Evolutionary conservation across 768 basidiomycete species (phyloP).

Genomic region (Boletus fagicola): DNA sequence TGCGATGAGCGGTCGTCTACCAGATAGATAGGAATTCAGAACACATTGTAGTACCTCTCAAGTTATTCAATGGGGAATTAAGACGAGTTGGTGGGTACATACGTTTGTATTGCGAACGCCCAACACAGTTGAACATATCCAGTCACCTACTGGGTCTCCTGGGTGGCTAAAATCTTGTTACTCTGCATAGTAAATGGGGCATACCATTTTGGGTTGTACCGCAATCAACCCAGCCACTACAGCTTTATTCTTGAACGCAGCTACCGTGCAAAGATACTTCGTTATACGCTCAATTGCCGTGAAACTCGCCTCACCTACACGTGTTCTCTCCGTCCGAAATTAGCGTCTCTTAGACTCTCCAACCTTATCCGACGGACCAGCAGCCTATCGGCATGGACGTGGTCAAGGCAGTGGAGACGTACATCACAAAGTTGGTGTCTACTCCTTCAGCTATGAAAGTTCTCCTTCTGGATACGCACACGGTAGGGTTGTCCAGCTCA

Average conservation of each 20-base stretch:
- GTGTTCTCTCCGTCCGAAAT: neutral
- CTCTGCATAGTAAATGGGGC: neutral
- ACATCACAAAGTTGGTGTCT: slow-evolving; percentile 85
- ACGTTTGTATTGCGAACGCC: neutral
- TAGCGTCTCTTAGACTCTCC: neutral
- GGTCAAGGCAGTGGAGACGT: slow-evolving; percentile 91
- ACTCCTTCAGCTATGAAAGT: slow-evolving; percentile 93
- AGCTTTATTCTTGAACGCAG: neutral
- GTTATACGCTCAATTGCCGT: neutral
- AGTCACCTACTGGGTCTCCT: neutral
- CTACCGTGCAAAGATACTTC: neutral
- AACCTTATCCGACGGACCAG: neutral
- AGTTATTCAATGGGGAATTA: neutral
- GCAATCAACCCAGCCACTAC: neutral
- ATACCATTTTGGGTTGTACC: slow-evolving; percentile 3
- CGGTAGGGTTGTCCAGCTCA: slow-evolving; percentile 50
- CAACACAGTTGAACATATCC: neutral
- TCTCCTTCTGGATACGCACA: slow-evolving; percentile 89
- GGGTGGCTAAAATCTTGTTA: neutral
- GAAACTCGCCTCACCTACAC: neutral
- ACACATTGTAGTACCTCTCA: neutral
- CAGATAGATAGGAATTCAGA: neutral
- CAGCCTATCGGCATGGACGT: slow-evolving; percentile 71
- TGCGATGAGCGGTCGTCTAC: neutral
- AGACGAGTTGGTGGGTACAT: neutral